A percentile compares a stretch with the other conserved stretches of the same genome.
Evolutionary conservation across 2,329 filamentous ascomycete genomes (phyloP).

Genomic region (Ascochyta koolunga): DNA sequence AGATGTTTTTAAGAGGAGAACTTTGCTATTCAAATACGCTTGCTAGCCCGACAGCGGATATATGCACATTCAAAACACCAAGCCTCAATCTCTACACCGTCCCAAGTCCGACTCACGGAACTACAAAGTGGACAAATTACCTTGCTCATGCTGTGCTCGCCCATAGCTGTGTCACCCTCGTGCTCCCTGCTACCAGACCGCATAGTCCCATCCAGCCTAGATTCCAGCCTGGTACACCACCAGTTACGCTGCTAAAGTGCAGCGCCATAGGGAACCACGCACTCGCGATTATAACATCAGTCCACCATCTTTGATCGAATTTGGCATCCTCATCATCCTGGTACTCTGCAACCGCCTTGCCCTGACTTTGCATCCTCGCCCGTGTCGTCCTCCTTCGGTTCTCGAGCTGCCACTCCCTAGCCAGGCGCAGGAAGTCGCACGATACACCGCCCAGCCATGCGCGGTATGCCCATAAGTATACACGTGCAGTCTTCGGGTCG

Average conservation of each 20-base stretch:
- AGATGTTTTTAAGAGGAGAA: neutral
- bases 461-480: slow-evolving; percentile 52
- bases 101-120: neutral
- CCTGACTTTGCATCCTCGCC: slow-evolving; percentile 36
- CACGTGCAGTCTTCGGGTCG: slow-evolving; percentile 39
- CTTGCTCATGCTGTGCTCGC: slow-evolving; percentile 21
- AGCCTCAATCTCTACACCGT: neutral
- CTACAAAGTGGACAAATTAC: neutral
- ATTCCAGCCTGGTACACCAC: slow-evolving; percentile 53
- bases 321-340: slow-evolving; percentile 48
- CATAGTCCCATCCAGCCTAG: slow-evolving; percentile 52
- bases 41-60: slow-evolving; percentile 6
- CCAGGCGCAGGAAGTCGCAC: slow-evolving; percentile 53
- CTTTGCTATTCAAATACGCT: neutral
- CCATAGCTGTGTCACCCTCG: slow-evolving; percentile 37
- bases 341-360: slow-evolving; percentile 35
- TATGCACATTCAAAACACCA: slow-evolving; percentile 2
- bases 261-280: slow-evolving; percentile 54
- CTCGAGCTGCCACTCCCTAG: slow-evolving; percentile 52
- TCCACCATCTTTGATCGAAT: slow-evolving; percentile 51
- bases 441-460: slow-evolving; percentile 52
- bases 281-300: slow-evolving; percentile 50
- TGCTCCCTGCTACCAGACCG: slow-evolving; percentile 49
- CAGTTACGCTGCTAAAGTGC: slow-evolving; percentile 48
- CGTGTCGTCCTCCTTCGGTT: slow-evolving; percentile 38